Evolutionary conservation across 1,284 basidiomycete genomes (phyloP).

Genomic region (Moniliella sp.): DNA sequence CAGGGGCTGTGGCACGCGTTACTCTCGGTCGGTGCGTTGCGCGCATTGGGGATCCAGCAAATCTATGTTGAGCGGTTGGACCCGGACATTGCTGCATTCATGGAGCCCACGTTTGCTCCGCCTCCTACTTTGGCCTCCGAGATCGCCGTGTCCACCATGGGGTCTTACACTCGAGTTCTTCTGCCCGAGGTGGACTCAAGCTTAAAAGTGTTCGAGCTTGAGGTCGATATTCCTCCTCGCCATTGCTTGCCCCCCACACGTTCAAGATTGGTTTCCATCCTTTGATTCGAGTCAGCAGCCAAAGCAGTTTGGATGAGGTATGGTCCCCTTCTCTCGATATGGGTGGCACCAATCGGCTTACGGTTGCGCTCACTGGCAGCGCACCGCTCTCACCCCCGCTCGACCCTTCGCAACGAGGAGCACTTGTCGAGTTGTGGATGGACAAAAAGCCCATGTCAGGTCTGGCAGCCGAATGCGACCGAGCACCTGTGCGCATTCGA

Average conservation of each 20-base stretch:
- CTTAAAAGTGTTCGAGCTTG: slow-evolving; percentile 8
- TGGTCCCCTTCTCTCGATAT: slow-evolving; percentile 17
- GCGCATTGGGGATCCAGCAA: background rate
- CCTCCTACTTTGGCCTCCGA: background rate
- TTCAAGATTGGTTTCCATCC: slow-evolving; percentile 9
- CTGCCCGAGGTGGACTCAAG: slow-evolving; percentile 10
- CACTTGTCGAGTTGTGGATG: too few species aligned
- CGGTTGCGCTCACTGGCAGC: too few species aligned
- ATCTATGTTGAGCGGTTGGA: background rate
- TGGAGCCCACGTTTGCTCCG: background rate
- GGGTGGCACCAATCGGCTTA: too few species aligned
- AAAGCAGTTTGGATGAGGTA: slow-evolving; percentile 15
- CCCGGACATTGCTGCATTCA: background rate
- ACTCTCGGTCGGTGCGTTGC: background rate
- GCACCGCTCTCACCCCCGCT: too few species aligned
- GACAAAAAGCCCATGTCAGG: too few species aligned
- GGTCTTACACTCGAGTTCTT: slow-evolving; percentile 1
- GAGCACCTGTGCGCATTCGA: too few species aligned
- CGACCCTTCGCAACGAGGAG: too few species aligned
- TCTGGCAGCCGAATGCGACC: too few species aligned
- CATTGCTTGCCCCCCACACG: slow-evolving; percentile 5
- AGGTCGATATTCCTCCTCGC: slow-evolving; percentile 7
- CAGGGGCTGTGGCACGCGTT: background rate
- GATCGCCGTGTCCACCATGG: background rate
- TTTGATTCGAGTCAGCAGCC: slow-evolving; percentile 12